These are phyloP conservation scores for Penicillium roqueforti DNA, from an alignment of 495 filamentous ascomycete species.

Conservation along the genomic window DNA sequence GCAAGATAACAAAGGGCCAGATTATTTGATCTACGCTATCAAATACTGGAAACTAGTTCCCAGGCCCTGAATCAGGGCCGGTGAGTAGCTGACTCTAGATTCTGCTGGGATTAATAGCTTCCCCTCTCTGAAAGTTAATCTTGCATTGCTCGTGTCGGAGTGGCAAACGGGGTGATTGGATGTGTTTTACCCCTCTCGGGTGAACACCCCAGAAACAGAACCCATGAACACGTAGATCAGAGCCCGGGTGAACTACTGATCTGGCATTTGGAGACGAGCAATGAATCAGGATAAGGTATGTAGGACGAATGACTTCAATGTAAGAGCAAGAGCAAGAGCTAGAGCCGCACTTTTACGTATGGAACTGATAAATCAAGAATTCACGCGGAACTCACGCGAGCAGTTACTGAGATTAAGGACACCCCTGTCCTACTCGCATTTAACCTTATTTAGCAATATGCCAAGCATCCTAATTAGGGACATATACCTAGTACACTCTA, in stretches of 20 bases:
- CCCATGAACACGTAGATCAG: constrained; percentile 3
- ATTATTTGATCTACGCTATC: neutral
- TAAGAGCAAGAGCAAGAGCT: no score
- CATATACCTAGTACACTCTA: neutral
- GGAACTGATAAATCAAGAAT: neutral
- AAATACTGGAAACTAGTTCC: neutral
- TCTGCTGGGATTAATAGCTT: neutral
- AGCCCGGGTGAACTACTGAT: neutral
- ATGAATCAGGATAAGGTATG: neutral
- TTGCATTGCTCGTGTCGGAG: constrained; percentile 5
- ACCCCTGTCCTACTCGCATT: neutral
- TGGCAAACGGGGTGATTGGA: constrained; percentile 8
- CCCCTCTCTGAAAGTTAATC: neutral
- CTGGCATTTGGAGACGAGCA: neutral
- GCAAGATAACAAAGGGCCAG: neutral
- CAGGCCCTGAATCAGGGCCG: neutral
- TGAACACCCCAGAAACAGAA: neutral
- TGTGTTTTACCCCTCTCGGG: neutral
- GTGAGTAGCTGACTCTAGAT: neutral
- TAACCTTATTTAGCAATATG: neutral
- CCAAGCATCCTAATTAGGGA: no score
- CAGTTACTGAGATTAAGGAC: neutral
- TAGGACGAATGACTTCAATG: neutral
- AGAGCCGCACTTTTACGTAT: neutral
- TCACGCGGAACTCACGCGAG: neutral